These are phyloP conservation scores for Prosopis cineraria DNA, from an alignment of 306 rosid genomes.

Conservation along the genomic window DNA sequence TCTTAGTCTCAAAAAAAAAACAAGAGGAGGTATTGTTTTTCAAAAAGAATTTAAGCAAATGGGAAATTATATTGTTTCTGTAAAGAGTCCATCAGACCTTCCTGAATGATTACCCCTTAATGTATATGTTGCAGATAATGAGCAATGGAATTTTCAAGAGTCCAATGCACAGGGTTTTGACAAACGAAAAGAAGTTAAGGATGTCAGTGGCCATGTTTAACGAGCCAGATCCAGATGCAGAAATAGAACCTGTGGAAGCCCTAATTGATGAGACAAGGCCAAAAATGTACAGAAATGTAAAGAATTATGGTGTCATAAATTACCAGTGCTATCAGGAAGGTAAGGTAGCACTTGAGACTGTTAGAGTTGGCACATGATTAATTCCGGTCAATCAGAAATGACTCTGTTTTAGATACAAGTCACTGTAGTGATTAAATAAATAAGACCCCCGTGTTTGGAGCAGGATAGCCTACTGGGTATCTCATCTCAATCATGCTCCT, in stretches of 20 bases:
- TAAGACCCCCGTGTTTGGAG: no score
- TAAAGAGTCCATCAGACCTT: background rate
- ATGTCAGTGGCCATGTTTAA: conserved; percentile 49
- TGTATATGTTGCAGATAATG: conserved; percentile 39
- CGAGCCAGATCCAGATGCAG: conserved; percentile 49
- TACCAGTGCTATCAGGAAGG: conserved; percentile 54
- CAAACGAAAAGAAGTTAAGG: conserved; percentile 50
- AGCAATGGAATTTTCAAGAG: conserved; percentile 63
- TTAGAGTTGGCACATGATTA: conserved; percentile 30
- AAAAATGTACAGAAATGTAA: conserved; percentile 45
- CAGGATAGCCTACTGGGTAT: background rate
- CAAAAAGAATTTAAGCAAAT: background rate
- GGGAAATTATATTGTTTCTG: no score
- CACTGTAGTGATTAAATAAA: no score
- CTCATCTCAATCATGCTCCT: background rate
- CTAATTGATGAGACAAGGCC: conserved; percentile 47
- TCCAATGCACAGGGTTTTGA: conserved; percentile 49
- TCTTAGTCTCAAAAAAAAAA: no score
- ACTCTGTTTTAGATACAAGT: background rate
- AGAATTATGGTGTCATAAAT: conserved; percentile 46
- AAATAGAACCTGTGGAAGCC: conserved; percentile 50
- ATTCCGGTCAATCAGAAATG: background rate
- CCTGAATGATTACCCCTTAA: background rate
- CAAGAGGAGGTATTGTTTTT: no score
- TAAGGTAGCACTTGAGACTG: conserved; percentile 47